These are phyloP conservation scores for Apiospora kogelbergensis DNA, from an alignment of 2,329 filamentous ascomycete species.

Conservation along the genomic window DNA sequence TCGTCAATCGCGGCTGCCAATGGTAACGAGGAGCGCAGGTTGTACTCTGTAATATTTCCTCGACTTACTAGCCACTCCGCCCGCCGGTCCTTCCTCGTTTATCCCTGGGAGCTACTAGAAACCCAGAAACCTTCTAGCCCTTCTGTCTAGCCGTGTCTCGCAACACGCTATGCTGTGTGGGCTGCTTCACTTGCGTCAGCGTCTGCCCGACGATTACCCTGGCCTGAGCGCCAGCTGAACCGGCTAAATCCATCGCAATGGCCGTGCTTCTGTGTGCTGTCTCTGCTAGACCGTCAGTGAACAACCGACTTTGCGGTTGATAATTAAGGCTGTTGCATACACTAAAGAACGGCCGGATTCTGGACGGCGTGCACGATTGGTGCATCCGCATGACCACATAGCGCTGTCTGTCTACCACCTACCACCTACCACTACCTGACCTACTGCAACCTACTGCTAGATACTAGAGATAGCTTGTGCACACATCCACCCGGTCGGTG, in stretches of 20 bases:
- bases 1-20: background rate
- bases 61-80: background rate
- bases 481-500: background rate
- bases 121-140: background rate
- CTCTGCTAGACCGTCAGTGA: background rate
- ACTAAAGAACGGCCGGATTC: background rate
- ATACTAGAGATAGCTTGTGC: background rate
- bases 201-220: background rate
- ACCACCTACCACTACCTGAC: too few species aligned
- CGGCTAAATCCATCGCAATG: background rate
- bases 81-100: background rate
- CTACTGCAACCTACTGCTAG: background rate
- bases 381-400: background rate
- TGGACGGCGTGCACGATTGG: background rate
- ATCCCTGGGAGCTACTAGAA: background rate
- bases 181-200: conserved; percentile 1
- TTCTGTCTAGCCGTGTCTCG: background rate
- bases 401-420: background rate
- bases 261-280: background rate
- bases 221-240: background rate
- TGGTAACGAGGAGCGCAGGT: background rate
- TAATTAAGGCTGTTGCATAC: background rate
- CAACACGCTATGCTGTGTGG: background rate
- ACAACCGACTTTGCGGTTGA: background rate
- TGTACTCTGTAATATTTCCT: background rate